Evolutionary conservation across 2,329 filamentous ascomycete genomes (phyloP), one percentile per base, ranked within the genome.

Genomic region (Alternaria brassicicola): DNA sequence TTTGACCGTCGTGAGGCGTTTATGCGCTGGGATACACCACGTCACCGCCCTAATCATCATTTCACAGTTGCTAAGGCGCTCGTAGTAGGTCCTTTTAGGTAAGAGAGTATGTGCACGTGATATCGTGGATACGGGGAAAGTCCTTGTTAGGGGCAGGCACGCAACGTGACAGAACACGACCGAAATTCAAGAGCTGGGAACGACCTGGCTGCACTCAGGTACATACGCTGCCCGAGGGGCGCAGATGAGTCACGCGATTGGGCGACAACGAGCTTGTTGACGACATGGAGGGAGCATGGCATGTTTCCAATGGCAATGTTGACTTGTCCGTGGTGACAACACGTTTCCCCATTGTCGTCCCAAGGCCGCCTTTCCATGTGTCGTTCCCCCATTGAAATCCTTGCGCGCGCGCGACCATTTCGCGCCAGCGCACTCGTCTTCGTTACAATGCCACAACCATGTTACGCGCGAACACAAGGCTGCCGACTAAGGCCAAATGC

Each of bases 171-270:
- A n/a, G 30, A 39, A 36, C 36, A 41, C 36, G 36, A 55, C 43
- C 51, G 30, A 51, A 21, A 36, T 49, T 33, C 19, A 23, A 33
- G 17, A 25, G 48, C 55, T 28, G 17, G 43, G 50, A 28, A 54
- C n/a, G 25, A 54, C 55, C 55, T 31, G 30, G 50, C 31, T 49
- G 30, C 36, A 38, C 43, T 26, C 25, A 50, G 45, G 38, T 39
- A 50, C 38, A 31, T n/a, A 43, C 17, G 26, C n/a, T 55, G 51
- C 51, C 38, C 23, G 15, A 58, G 35, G 48, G 33, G 21, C 41
- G 25, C 31, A 36, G 50, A 43, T 41, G 23, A 47, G 43, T 41
- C 17, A 36, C 45, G 36, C 46, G 15, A 21, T 46, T 52, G 51
- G 42, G 38, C 31, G 35, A 54, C 55, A 41, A 38, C 38, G 48